Base-by-base conservation (phyloP, 2,329 filamentous ascomycete species). In the Ophiostoma quercus region DNA sequence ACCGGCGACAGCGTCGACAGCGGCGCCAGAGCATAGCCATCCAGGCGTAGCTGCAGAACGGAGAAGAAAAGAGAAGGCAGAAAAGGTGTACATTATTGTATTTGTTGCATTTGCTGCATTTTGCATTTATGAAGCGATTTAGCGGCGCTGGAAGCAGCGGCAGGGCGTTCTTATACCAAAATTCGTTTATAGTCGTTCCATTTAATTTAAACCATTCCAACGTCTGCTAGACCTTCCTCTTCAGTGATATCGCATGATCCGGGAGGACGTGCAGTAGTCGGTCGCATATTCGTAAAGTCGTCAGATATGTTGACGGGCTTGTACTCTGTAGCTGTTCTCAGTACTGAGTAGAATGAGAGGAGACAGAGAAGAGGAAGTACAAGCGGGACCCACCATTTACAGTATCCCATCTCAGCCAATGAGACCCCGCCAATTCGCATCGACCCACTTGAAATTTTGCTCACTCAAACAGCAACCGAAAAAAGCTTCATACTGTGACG, bases 11-110 rank as follows among this genome's bases (percentile, higher is more conserved):
- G 19, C 63, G n/a, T n/a, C 69, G 47, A 9, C 60, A 41, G n/a
- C 71, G 37, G 19, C 66, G 68, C 0, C 71, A 67, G 4, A 66
- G 29, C 11, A 69, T 22, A n/a, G 70, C 70, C 63, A 71, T 73
- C 19, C 71, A 69, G 54, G 67, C 51, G 2, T 73, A 37, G 68
- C 39, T 5, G 25, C 25, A 19, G 22, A 41, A 25, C 9, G 11
- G 19, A 5, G 32, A 25, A 6, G 29, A 34, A 41, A 12, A 25
- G 29, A 57, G 2, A 25, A 54, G n/a, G 7, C 32, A 22, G 25
- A 47, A 63, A 68, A 29, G 22, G 60, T n/a, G 60, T 63, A 62
- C 34, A 62, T 19, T 62, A 34, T n/a, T 12, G 51, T 16, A 39
- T 63, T 19, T 39, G 14, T 34, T 65, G 19, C 16, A 12, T 39